Base-by-base conservation (phyloP, 176 grass and related monocot genomes). In the Lolium perenne region DNA sequence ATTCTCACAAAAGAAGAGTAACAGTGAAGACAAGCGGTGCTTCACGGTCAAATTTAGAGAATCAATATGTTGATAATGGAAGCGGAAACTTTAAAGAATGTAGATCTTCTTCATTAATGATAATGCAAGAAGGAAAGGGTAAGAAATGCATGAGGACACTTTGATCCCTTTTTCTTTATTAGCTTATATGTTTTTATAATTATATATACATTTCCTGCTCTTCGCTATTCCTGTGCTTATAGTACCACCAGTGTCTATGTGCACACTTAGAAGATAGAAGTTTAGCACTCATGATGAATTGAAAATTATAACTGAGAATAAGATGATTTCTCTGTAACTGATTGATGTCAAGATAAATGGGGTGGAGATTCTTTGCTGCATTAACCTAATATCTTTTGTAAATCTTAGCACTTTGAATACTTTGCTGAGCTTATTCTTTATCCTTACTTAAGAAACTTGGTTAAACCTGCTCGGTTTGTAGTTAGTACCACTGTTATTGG, bases 51-150 rank as follows among this genome's bases (percentile, higher is more conserved):
- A 84, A 88, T 66, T 29, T 78, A 59, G 85, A 90, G 35, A 76
- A 90, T 59, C 82, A 86, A 71, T 75, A 61, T 84, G 50, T 85
- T 89, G 56, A 86, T 81, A 88, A 74, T 78, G 90, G 87, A 61
- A 84, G 78, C 54, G 92, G 89, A 78, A 92, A 90, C 84, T 97
- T 92, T 85, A 89, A 86, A 8, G 68, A 87, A 64, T 97, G 94
- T 78, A 89, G 61, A 89, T 88, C 82, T 38, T 78, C 87, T 74
- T 92, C 87, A 16, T 47, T 85, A 56, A 76, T 77, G 18, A 88
- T 97, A 51, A 60, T 97, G 83, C 86, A 90, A 84, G 86, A 85
- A 81, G 91, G 83, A 82, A 94, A 87, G 45, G 94, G 94, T 97
- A 89, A 55, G 46, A 70, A 82, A 67, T 86, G 55, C 66, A 45